Conservation (phyloP, 257 asterid genomes). For the Handroanthus guayacan region DNA sequence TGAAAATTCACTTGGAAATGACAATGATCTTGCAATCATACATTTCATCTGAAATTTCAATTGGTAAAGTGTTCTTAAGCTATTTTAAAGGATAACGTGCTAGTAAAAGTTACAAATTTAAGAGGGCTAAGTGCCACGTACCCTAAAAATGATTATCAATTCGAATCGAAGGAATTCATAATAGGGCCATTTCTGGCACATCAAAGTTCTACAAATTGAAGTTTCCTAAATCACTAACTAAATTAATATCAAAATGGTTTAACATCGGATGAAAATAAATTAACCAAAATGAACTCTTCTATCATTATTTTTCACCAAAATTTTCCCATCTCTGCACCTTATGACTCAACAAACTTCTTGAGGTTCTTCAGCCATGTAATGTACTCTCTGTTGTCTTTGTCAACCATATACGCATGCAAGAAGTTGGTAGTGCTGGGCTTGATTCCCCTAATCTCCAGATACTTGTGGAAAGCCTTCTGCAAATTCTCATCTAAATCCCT, state of each 20-base stretch:
- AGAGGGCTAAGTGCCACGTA: too few relatives aligned
- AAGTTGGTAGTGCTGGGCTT: slow-evolving; percentile 80
- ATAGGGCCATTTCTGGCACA: background rate
- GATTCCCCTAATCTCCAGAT: slow-evolving; percentile 85
- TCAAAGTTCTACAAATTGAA: background rate
- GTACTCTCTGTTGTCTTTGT: slow-evolving; percentile 80
- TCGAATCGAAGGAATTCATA: background rate
- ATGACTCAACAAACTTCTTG: slow-evolving; percentile 70
- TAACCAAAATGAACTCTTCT: background rate
- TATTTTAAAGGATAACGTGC: too few relatives aligned
- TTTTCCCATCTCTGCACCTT: slow-evolving; percentile 5
- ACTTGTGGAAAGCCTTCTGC: slow-evolving; percentile 95
- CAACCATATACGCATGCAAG: slow-evolving; percentile 84
- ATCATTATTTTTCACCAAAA: background rate
- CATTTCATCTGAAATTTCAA: too few relatives aligned
- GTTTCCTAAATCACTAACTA: background rate
- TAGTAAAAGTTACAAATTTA: too few relatives aligned
- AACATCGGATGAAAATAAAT: background rate
- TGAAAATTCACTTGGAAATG: too few relatives aligned
- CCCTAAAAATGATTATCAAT: too few relatives aligned
- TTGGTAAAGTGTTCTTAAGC: too few relatives aligned
- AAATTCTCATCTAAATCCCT: slow-evolving; percentile 95
- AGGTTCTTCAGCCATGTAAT: slow-evolving; percentile 74
- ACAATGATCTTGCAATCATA: too few relatives aligned
- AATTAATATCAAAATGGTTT: background rate